phyloP scores from a whole-genome alignment of 345 rosid species.

The Eucalyptus tenuipes region DNA sequence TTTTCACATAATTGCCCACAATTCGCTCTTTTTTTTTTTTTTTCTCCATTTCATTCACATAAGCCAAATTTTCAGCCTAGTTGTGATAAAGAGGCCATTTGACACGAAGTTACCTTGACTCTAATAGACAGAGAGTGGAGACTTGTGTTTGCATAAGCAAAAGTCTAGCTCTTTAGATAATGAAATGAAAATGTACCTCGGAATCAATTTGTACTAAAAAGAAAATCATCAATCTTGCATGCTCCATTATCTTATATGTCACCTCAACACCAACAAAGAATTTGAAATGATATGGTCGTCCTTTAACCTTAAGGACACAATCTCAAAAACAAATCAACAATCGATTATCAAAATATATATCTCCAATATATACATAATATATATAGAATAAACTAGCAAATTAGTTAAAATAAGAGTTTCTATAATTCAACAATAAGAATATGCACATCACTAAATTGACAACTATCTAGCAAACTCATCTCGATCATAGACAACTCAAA shows the following conservation, averaged over 20 bases:
- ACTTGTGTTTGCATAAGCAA: neutral
- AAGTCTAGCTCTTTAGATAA: neutral
- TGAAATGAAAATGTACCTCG: neutral
- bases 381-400: no score
- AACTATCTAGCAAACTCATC: neutral
- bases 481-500: no score
- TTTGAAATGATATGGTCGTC: neutral
- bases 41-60: neutral
- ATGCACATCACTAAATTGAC: neutral
- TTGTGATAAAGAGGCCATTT: neutral
- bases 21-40: no score
- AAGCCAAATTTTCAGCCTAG: neutral
- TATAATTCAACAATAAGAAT: no score
- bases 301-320: no score
- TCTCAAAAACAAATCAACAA: no score
- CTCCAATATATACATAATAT: no score
- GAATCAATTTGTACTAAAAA: neutral
- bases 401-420: no score
- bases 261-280: neutral
- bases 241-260: neutral
- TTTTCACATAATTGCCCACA: neutral
- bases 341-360: no score
- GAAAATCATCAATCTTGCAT: neutral
- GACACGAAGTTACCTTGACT: neutral
- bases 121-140: neutral